Evolutionary conservation across 2,329 filamentous ascomycete species (phyloP).

Genomic region (Xylaria sp.): DNA sequence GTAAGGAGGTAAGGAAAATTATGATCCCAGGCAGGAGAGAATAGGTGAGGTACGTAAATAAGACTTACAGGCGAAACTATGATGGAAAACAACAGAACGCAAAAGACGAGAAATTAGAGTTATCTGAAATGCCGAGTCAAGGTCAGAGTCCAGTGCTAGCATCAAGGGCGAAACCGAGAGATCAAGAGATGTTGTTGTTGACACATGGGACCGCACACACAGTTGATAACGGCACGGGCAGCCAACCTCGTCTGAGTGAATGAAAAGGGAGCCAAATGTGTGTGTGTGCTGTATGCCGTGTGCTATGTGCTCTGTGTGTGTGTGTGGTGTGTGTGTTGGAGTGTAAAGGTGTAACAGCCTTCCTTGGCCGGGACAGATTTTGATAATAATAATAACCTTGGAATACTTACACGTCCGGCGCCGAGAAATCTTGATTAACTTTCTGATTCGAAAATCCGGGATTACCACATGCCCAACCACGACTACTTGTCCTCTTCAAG

Average conservation of each 20-base stretch:
- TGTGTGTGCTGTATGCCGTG: slow-evolving; percentile 9
- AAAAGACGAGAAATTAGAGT: slow-evolving; percentile 7
- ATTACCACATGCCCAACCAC: not conserved
- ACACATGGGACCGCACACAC: not conserved
- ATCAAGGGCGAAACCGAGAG: not conserved
- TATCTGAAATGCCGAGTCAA: not conserved
- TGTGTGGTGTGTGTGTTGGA: slow-evolving; percentile 10
- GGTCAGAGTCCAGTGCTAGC: not conserved
- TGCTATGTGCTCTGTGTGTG: slow-evolving; percentile 9
- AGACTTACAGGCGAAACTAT: slow-evolving; percentile 12
- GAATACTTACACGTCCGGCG: slow-evolving; percentile 23
- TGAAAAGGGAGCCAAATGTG: not conserved
- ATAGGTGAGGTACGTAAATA: slow-evolving; percentile 10
- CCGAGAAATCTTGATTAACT: slow-evolving; percentile 9
- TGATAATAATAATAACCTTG: slow-evolving; percentile 1
- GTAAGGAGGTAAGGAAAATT: slow-evolving; percentile 34
- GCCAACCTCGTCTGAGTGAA: not conserved
- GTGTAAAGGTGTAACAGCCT: slow-evolving; percentile 43
- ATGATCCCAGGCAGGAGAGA: slow-evolving; percentile 18
- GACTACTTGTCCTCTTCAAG: slow-evolving; percentile 1
- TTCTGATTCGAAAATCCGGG: not conserved
- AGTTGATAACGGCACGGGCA: not conserved
- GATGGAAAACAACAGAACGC: not conserved
- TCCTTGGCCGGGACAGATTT: slow-evolving; percentile 33
- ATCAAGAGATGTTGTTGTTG: not conserved